Percentiles rank a stretch among this genome's conserved stretches.
phyloP scores from a whole-genome alignment of 208 protist genomes.

The Leishmania amazonensis region DNA sequence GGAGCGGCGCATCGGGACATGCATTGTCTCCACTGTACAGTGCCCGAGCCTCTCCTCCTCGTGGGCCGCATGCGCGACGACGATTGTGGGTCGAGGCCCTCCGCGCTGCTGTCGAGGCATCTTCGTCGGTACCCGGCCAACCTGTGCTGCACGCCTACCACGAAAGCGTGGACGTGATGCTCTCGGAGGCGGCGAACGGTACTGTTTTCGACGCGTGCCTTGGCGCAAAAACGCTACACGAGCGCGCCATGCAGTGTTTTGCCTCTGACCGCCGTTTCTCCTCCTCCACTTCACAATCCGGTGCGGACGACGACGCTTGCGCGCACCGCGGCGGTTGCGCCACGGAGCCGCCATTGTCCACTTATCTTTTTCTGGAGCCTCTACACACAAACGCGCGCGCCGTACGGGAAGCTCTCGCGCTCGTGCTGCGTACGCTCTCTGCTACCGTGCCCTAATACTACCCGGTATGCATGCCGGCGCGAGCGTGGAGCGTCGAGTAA shows the following conservation, averaged over 20 bases:
- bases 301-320: background rate
- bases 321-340: background rate
- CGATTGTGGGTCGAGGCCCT: constrained; percentile 40
- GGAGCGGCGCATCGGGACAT: background rate
- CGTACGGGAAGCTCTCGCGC: constrained; percentile 21
- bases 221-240: background rate
- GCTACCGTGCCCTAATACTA: background rate
- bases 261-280: background rate
- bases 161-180: background rate
- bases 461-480: background rate
- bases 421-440: constrained; percentile 21
- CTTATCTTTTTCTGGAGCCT: constrained; percentile 18
- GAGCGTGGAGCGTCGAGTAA: background rate
- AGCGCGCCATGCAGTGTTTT: constrained; percentile 1
- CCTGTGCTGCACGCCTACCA: constrained; percentile 40
- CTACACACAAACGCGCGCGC: constrained; percentile 21
- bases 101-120: constrained; percentile 11
- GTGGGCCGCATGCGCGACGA: constrained; percentile 34
- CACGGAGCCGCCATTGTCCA: background rate
- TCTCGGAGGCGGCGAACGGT: background rate
- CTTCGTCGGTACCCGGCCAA: background rate
- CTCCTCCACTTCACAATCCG: background rate
- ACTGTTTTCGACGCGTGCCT: background rate
- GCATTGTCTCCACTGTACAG: background rate
- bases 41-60: background rate